Base-by-base conservation (phyloP, 2,329 filamentous ascomycete genomes). In the Ophiostoma sp. region DNA sequence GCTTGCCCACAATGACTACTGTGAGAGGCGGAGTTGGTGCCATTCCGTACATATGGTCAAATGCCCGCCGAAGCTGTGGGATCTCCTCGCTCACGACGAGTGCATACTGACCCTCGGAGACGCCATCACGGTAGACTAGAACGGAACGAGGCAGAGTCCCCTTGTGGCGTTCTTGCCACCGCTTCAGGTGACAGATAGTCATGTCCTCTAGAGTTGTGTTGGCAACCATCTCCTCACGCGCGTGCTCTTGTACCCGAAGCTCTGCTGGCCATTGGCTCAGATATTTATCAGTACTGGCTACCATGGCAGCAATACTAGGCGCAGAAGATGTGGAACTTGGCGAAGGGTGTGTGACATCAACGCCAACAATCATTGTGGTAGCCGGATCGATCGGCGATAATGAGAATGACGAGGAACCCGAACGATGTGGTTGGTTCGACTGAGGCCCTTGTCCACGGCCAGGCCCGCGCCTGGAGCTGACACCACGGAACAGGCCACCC, bases 331-430 rank as follows among this genome's bases (percentile, higher is more conserved):
- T 74, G 0, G 87, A 89, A 0, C 85, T 86, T 0, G 89, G 89
- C 0, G 89, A 89, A 3, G 89, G 89, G 73, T 92, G 89, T 0
- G 89, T 92, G 0, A 92, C 89, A 73, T 92, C 89, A 45, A 89
- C 82, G 0, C 88, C 87, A 55, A 90, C 84, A 5, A 92, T 77
- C 84, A 92, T 92, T 0, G 89, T 91, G 70, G 85, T 84, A 1
- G 81, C n/a, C 18, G 49, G 49, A 7, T 55, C 49, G 9, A 55
- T 55, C n/a, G 49, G 49, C n/a, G 49, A 27, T 18, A 55, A 12
- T 4, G 49, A 55, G 3, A 27, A 55, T 18, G 18, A 5, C 5
- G 49, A 18, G 9, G n/a, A 9, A 55, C 27, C 18, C 3, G 7
- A 18, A 9, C 8, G n/a, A n/a, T n/a, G 49, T 55, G 49, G 6